Base-by-base conservation (phyloP, 805 yeast genomes). In the Diddensiella transvaalensis region DNA sequence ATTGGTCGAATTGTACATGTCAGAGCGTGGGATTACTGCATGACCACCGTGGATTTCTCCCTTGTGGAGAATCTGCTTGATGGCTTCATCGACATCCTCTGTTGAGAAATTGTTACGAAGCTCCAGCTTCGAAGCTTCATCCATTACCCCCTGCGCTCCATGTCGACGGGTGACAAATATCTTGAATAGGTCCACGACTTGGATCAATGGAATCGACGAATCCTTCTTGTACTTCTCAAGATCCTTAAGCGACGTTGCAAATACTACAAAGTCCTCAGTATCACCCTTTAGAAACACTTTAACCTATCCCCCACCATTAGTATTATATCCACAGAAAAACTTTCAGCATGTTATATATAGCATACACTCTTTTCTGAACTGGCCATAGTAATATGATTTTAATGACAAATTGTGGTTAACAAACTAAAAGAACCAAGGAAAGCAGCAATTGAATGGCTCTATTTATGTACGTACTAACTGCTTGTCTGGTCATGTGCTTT, bases 71-170 rank as follows among this genome's bases (percentile, higher is more conserved):
- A 88, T 84, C 43, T 66, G 61, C 47, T 75, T 75, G 48, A 87
- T 75, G n/a, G 77, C 74, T 22, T 78, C 82, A 46, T 83, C 87
- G 36, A 68, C 70, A 42, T 73, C 68, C 6, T 55, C 60, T 22
- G 76, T 70, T 23, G 89, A 91, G 55, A 88, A 87, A 60, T 87
- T 93, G 53, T 76, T 76, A 44, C 73, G 29, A 6, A 36, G 33
- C 53, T 32, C n/a, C 42, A 8, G 23, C n/a, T 33, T 23, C 22
- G 91, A 83, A 2, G 91, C 95, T 58, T 78, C 82, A 44, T 83
- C 86, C 22, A 85, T 62, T 5, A 75, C 73, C 48, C 96, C 96
- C 57, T 79, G 85, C 2, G 80, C 69, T 5, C 51, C 52, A 36
- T 49, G 52, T 18, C 18, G 41, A 18, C 50, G 29, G 4, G 46